phyloP scores from a whole-genome alignment of 805 yeast species.

The Lachancea sp. region DNA sequence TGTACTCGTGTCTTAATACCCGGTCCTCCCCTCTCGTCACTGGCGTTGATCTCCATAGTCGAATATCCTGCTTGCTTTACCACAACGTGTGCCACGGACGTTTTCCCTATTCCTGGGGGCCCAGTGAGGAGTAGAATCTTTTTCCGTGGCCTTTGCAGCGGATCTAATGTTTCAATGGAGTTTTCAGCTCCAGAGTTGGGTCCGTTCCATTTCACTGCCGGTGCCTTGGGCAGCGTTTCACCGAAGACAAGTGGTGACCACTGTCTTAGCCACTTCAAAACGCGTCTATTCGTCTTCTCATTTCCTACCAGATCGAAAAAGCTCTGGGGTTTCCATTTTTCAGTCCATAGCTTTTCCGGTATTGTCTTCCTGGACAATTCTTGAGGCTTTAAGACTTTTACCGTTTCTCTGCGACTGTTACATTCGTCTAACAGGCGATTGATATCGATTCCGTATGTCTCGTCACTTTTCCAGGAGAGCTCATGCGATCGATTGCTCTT shows the following conservation, averaged over 20 bases:
- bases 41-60: conserved; percentile 79
- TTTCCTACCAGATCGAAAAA: conserved; percentile 66
- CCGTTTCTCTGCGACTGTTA: conserved; percentile 16
- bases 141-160: conserved; percentile 50
- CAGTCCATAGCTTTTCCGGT: conserved; percentile 40
- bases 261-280: conserved; percentile 57
- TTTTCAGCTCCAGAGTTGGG: conserved; percentile 4
- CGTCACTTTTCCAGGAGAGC: conserved; percentile 23
- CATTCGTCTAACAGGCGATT: conserved; percentile 33
- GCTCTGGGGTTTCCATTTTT: conserved; percentile 60
- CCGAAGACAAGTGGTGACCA: conserved; percentile 60
- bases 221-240: conserved; percentile 32
- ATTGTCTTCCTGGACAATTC: background rate
- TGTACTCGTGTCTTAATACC: conserved; percentile 46
- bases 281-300: conserved; percentile 52
- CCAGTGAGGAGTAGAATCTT: conserved; percentile 77
- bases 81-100: conserved; percentile 78
- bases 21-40: conserved; percentile 66
- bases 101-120: conserved; percentile 91
- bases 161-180: conserved; percentile 33
- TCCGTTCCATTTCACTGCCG: conserved; percentile 4
- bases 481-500: conserved; percentile 1
- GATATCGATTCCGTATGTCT: conserved; percentile 36
- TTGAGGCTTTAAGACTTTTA: background rate
- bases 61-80: conserved; percentile 79